Evolutionary conservation across 345 rosid species (phyloP).

Genomic region (Linum trigynum): DNA sequence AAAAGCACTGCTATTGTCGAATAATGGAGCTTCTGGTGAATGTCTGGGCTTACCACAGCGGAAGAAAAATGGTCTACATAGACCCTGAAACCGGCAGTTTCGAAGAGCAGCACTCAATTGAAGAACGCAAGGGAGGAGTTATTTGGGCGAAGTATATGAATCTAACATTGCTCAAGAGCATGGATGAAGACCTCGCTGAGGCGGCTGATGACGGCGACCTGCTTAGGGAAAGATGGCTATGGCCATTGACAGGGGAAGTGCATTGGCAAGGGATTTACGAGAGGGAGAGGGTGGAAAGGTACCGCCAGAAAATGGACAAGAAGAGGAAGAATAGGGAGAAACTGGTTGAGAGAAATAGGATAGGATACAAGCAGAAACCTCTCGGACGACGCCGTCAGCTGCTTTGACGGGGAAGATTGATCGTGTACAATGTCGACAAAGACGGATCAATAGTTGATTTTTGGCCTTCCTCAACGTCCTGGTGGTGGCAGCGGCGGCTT

Average conservation of each 20-base stretch:
- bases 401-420: too few relatives aligned
- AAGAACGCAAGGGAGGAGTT: conserved; percentile 40
- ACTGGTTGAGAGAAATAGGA: conserved; percentile 47
- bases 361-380: conserved; percentile 73
- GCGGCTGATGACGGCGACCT: conserved; percentile 85
- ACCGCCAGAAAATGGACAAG: conserved; percentile 86
- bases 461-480: too few relatives aligned
- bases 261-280: conserved; percentile 98
- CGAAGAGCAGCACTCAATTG: conserved; percentile 67
- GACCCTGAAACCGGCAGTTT: conserved; percentile 61
- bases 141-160: conserved; percentile 82
- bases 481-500: too few relatives aligned
- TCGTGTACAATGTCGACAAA: background rate
- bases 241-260: conserved; percentile 92
- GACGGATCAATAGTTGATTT: too few relatives aligned
- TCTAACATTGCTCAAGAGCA: conserved; percentile 61
- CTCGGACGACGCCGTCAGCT: conserved; percentile 26
- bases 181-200: conserved; percentile 99
- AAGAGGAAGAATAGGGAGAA: conserved; percentile 79
- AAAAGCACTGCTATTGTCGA: conserved; percentile 84
- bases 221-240: conserved; percentile 74
- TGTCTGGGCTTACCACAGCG: conserved; percentile 95
- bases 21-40: conserved; percentile 73
- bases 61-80: conserved; percentile 76
- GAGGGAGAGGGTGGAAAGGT: conserved; percentile 88